phyloP scores from a whole-genome alignment of 805 yeast species.

The Wickerhamiella lipophila region DNA sequence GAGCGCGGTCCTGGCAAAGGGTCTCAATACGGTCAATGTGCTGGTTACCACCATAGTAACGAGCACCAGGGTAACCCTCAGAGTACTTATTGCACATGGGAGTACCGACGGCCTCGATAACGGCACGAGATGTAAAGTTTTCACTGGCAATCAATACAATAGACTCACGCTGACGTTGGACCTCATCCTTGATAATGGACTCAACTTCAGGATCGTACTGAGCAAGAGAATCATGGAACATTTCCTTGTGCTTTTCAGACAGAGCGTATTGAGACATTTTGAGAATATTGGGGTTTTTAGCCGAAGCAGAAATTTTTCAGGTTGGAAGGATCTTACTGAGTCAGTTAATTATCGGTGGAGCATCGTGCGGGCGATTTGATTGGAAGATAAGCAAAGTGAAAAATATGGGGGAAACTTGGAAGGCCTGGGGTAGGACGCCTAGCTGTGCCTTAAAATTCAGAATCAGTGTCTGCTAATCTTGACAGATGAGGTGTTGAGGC shows the following conservation, averaged over 20 bases:
- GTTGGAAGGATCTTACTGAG: neutral
- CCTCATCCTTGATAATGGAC: constrained; percentile 47
- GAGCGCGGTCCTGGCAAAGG: constrained; percentile 88
- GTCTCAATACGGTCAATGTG: constrained; percentile 87
- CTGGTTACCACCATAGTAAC: constrained; percentile 98
- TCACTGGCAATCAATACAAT: constrained; percentile 92
- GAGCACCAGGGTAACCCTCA: constrained; percentile 98
- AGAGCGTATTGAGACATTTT: constrained; percentile 26
- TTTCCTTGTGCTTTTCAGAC: constrained; percentile 26
- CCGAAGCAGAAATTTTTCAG: constrained; percentile 3
- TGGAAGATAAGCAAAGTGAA: neutral
- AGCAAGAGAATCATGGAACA: constrained; percentile 18
- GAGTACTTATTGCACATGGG: constrained; percentile 98
- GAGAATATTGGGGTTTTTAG: constrained; percentile 3
- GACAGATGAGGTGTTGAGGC: too few species aligned
- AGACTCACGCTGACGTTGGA: constrained; percentile 83
- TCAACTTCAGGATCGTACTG: constrained; percentile 32
- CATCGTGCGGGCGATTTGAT: neutral
- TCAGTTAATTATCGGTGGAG: neutral
- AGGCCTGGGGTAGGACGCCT: too few species aligned
- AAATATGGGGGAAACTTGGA: neutral
- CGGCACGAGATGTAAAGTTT: constrained; percentile 92
- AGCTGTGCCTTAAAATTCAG: too few species aligned
- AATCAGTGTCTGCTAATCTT: too few species aligned
- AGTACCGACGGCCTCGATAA: constrained; percentile 90